phyloP scores from a whole-genome alignment of 2,329 filamentous ascomycete genomes.

The Aspergillus chevalieri region DNA sequence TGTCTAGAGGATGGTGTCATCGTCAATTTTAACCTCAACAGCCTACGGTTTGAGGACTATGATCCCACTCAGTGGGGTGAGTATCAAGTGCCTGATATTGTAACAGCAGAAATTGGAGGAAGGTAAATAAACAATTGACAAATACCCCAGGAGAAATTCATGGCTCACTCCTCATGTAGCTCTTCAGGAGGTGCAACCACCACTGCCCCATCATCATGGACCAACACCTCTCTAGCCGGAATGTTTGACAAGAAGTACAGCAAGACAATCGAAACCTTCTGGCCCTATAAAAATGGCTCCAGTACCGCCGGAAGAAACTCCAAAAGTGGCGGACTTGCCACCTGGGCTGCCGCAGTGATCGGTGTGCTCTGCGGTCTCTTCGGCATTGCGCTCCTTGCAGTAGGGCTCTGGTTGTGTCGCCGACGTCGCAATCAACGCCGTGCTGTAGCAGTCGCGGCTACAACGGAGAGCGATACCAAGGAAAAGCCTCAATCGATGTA shows the following conservation, averaged over 20 bases:
- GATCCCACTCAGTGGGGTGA: conserved; percentile 24
- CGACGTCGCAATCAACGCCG: too few species aligned
- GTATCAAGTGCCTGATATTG: conserved; percentile 24
- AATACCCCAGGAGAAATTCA: too few species aligned
- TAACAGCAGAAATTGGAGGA: conserved; percentile 30
- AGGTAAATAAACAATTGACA: conserved; percentile 14
- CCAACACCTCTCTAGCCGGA: conserved; percentile 40
- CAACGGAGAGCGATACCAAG: too few species aligned
- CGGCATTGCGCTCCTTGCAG: too few species aligned
- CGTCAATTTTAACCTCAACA: conserved; percentile 42
- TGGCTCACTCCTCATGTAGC: conserved; percentile 1
- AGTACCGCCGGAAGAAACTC: conserved; percentile 30
- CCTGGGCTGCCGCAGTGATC: too few species aligned
- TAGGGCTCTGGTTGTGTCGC: too few species aligned
- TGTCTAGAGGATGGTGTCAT: conserved; percentile 46
- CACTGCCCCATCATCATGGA: conserved; percentile 38
- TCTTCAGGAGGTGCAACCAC: conserved; percentile 27
- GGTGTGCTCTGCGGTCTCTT: too few species aligned
- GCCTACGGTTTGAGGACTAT: conserved; percentile 27
- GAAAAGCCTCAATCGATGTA: too few species aligned
- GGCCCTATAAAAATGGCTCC: conserved; percentile 26
- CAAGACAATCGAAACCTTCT: conserved; percentile 18
- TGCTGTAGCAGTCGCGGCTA: too few species aligned
- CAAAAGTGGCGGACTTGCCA: conserved; percentile 1
- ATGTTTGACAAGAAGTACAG: conserved; percentile 55